A percentile compares a stretch with the other conserved stretches of the same genome.
Conservation (phyloP, 768 basidiomycete genomes). For the Phylloporus scabripes region DNA sequence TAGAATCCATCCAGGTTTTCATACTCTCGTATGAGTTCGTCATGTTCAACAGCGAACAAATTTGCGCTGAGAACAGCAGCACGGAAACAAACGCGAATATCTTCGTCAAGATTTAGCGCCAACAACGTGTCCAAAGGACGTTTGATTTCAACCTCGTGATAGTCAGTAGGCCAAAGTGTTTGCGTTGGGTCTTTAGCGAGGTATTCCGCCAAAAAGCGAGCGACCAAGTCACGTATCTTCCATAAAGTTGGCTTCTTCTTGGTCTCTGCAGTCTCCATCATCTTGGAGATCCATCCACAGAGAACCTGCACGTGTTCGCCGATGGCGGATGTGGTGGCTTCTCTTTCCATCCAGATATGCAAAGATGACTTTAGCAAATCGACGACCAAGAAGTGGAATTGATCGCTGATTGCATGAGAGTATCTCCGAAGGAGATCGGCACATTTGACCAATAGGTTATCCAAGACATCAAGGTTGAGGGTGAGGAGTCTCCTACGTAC, state of each 20-base stretch:
- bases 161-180: constrained; percentile 38
- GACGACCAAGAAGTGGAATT: constrained; percentile 49
- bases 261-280: constrained; percentile 33
- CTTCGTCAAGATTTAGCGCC: constrained; percentile 55
- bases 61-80: constrained; percentile 55
- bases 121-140: constrained; percentile 48
- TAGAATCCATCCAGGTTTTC: constrained; percentile 38
- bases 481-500: constrained; percentile 51
- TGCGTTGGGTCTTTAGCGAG: constrained; percentile 53
- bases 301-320: constrained; percentile 44
- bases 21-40: constrained; percentile 26
- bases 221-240: constrained; percentile 59
- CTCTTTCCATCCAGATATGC: constrained; percentile 48
- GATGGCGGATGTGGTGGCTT: constrained; percentile 30
- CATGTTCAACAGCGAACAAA: constrained; percentile 43
- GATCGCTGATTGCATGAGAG: constrained; percentile 48
- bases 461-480: constrained; percentile 46
- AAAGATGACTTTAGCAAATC: constrained; percentile 61
- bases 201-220: constrained; percentile 63
- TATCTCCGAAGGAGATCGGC: constrained; percentile 50
- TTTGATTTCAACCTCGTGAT: constrained; percentile 24
- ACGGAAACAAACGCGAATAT: constrained; percentile 82
- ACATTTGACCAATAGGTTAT: constrained; percentile 50
- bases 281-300: constrained; percentile 48
- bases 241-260: constrained; percentile 50